Percentiles rank a stretch among this genome's conserved stretches.
Evolutionary conservation across 495 filamentous ascomycete species (phyloP).

Genomic region (Polyplosphaeria fusca): DNA sequence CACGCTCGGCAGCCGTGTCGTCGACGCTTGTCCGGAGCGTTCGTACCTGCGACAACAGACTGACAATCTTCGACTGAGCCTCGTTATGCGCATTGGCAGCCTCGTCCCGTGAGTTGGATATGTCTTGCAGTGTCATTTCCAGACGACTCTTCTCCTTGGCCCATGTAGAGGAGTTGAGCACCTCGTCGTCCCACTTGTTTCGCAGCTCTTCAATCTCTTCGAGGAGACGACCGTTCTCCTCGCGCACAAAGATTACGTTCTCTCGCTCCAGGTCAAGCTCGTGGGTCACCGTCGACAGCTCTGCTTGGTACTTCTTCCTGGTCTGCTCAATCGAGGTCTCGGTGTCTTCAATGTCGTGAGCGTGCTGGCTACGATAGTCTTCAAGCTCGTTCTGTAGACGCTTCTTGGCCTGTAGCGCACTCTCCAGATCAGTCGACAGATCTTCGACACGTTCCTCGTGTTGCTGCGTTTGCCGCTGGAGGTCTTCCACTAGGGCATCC

Average conservation of each 20-base stretch:
- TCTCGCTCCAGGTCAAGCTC: constrained; percentile 93
- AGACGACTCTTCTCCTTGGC: constrained; percentile 94
- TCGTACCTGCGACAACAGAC: constrained; percentile 86
- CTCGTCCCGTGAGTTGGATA: constrained; percentile 86
- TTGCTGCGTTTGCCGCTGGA: constrained; percentile 83
- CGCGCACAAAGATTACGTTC: constrained; percentile 65
- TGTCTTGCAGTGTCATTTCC: constrained; percentile 85
- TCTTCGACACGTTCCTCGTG: constrained; percentile 91
- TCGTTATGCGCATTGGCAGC: constrained; percentile 91
- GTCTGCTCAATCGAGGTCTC: constrained; percentile 96
- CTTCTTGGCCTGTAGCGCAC: constrained; percentile 85
- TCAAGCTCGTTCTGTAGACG: constrained; percentile 96
- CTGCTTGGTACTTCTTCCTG: constrained; percentile 91
- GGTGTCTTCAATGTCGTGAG: constrained; percentile 95
- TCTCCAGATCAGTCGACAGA: constrained; percentile 81
- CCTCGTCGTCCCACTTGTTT: constrained; percentile 97
- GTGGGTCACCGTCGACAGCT: constrained; percentile 81
- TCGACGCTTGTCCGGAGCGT: constrained; percentile 79
- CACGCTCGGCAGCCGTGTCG: constrained; percentile 80
- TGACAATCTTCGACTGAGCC: constrained; percentile 86
- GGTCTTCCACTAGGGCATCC: constrained; percentile 82
- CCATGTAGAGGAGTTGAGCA: constrained; percentile 96
- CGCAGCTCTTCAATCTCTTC: constrained; percentile 94
- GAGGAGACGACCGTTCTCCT: constrained; percentile 63
- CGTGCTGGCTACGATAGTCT: constrained; percentile 91